Percentiles rank a stretch among this genome's conserved stretches.
These are phyloP conservation scores for Detonula confervacea DNA, from an alignment of 352 stramenopile species.

Conservation along the genomic window DNA sequence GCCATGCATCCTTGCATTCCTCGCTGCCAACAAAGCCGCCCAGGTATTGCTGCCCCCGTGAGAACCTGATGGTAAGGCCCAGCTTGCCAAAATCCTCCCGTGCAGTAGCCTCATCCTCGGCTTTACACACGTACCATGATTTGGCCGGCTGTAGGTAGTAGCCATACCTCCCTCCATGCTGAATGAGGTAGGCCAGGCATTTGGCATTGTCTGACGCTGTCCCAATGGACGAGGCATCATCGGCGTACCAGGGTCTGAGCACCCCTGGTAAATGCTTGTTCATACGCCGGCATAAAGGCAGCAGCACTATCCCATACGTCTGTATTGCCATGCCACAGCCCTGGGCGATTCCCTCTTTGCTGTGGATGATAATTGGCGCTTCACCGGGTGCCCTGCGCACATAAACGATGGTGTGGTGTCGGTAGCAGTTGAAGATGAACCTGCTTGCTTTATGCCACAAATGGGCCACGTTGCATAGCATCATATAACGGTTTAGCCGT, in stretches of 20 bases:
- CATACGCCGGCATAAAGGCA: too few species aligned
- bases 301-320: not conserved
- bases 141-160: conserved; percentile 32
- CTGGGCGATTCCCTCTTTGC: conserved; percentile 11
- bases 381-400: not conserved
- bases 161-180: conserved; percentile 5
- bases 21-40: conserved; percentile 23
- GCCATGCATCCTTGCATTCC: conserved; percentile 1
- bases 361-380: not conserved
- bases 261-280: not conserved
- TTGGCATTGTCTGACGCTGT: not conserved
- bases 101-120: not conserved
- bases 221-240: conserved; percentile 28
- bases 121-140: conserved; percentile 2
- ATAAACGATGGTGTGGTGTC: not conserved
- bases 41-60: conserved; percentile 15
- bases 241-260: conserved; percentile 39
- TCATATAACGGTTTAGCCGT: conserved; percentile 21
- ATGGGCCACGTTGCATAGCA: conserved; percentile 39
- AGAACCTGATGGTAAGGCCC: conserved; percentile 10
- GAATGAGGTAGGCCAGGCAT: not conserved
- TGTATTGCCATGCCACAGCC: not conserved
- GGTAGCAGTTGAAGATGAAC: conserved; percentile 2
- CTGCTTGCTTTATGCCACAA: not conserved
- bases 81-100: not conserved